phyloP scores from a whole-genome alignment of 1,139 yeast species.

The Geotrichum reessii region DNA sequence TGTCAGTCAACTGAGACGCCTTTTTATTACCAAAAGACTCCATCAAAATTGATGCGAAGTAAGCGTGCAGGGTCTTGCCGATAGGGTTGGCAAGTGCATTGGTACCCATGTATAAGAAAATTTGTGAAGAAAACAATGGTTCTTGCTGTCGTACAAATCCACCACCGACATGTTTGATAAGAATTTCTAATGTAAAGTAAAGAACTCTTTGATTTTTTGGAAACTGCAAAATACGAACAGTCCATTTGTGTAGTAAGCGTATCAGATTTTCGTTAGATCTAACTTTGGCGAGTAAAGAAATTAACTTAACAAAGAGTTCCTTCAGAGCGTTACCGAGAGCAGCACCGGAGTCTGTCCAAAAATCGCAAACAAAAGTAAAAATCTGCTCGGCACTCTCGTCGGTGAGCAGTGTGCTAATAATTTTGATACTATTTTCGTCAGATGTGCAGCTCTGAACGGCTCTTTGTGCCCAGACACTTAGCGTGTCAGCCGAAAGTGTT shows the following conservation, averaged over 20 bases:
- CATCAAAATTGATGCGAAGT: slow-evolving; percentile 33
- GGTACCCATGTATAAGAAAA: slow-evolving; percentile 49
- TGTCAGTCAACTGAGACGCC: slow-evolving; percentile 20
- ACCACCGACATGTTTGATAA: slow-evolving; percentile 46
- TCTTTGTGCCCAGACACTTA: slow-evolving; percentile 61
- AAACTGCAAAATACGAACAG: slow-evolving; percentile 39
- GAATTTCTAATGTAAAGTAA: slow-evolving; percentile 53
- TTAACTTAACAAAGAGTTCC: slow-evolving; percentile 51
- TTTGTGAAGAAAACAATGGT: slow-evolving; percentile 44
- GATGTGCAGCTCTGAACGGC: slow-evolving; percentile 36
- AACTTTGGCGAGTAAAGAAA: slow-evolving; percentile 36
- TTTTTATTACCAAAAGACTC: slow-evolving; percentile 34
- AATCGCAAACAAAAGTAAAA: slow-evolving; percentile 56
- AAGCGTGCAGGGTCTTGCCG: slow-evolving; percentile 53
- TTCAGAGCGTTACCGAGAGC: slow-evolving; percentile 63
- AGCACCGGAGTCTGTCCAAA: slow-evolving; percentile 66
- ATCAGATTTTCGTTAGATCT: slow-evolving; percentile 16
- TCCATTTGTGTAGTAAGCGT: slow-evolving; percentile 41
- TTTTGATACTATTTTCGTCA: slow-evolving; percentile 6
- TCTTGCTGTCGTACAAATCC: slow-evolving; percentile 39
- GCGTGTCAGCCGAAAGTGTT: slow-evolving; percentile 50
- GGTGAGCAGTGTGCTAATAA: slow-evolving; percentile 23
- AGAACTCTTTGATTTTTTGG: slow-evolving; percentile 52
- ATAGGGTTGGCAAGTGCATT: slow-evolving; percentile 63
- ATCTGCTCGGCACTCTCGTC: slow-evolving; percentile 37